Percentiles rank a stretch among this genome's conserved stretches.
These are phyloP conservation scores for Xerophyta viscosa DNA, from an alignment of 106 monocot species.

Conservation along the genomic window DNA sequence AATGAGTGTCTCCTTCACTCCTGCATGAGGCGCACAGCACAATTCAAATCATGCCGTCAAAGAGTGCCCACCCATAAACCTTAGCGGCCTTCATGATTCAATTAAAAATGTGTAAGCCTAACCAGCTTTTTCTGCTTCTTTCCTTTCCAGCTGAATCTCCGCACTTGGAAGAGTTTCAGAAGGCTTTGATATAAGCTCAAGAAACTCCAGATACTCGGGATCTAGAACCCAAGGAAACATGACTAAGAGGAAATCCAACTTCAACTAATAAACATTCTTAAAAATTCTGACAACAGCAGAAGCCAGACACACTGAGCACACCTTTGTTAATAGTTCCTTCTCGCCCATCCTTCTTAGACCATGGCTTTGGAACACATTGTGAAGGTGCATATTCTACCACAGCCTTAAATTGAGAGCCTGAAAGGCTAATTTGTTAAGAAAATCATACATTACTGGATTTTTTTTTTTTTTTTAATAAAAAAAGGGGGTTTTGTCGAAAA, in stretches of 20 bases:
- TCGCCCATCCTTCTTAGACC: slow-evolving; percentile 60
- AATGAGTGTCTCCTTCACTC: slow-evolving; percentile 57
- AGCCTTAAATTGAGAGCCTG: slow-evolving; percentile 58
- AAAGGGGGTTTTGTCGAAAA: too few species aligned
- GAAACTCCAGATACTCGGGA: slow-evolving; percentile 63
- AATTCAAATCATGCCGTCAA: neutral
- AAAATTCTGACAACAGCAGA: neutral
- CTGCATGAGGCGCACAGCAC: slow-evolving; percentile 16
- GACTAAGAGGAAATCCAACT: too few species aligned
- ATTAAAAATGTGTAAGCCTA: slow-evolving; percentile 4
- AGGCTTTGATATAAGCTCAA: slow-evolving; percentile 46
- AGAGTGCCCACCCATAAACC: neutral
- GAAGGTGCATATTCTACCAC: slow-evolving; percentile 72
- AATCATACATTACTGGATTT: neutral
- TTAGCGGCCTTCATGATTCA: neutral
- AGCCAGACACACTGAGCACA: slow-evolving; percentile 3
- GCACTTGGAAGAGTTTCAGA: slow-evolving; percentile 70
- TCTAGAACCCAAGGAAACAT: slow-evolving; percentile 18
- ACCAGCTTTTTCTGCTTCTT: slow-evolving; percentile 73
- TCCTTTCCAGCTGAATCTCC: slow-evolving; percentile 73
- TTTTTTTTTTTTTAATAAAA: too few species aligned
- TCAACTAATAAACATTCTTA: neutral
- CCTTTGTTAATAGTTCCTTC: slow-evolving; percentile 50
- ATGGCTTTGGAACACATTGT: slow-evolving; percentile 40
- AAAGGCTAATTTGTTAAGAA: neutral